Base-by-base conservation (phyloP, 2,329 filamentous ascomycete species). In the Ascochyta koolunga region DNA sequence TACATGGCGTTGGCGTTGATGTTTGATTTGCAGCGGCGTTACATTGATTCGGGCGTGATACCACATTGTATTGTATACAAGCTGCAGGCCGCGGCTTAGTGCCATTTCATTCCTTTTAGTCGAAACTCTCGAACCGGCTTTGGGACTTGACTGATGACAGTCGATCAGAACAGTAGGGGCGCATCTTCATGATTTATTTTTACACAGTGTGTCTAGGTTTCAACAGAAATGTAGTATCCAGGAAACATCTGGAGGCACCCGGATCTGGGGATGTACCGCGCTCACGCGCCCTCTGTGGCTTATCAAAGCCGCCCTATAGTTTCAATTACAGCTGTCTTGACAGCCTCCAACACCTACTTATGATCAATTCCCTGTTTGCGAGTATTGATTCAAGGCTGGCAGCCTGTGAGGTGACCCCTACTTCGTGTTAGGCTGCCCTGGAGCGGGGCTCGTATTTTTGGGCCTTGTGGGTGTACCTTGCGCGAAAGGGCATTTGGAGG, bases 1-100 rank as follows among this genome's bases (percentile, higher is more conserved):
- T 60, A 51, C 52, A 65, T 61, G 66, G 65, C 62, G 59, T 33
- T 51, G 68, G 68, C 61, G 68, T 71, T 70, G 51, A 50, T 29
- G 50, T 49, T 48, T 54, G 39, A 42, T 61, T 61, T 51, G 38
- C 29, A 45, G 41, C 40, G 48, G 44, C 42, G 18, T 49, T 55
- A 37, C 24, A 50, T 51, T 46, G 29, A 56, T 62, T 61, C 47
- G 32, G 58, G 50, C 49, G 38, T 67, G 60, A 69, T 69, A 62
- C 62, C 61, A 68, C 48, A 58, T 54, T 67, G 64, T 65, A 67
- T 54, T 64, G 55, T 66, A 60, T 50, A 51, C 54, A 52, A 43
- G 60, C 59, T 62, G 59, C 50, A 51, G 47, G 48, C 41, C 40
- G 53, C 57, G 54, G 56, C 57, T 59, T 48, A 59, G 58, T 62